Evolutionary conservation across 805 yeast genomes (phyloP).

Genomic region (Saccharomycopsis babjevae): DNA sequence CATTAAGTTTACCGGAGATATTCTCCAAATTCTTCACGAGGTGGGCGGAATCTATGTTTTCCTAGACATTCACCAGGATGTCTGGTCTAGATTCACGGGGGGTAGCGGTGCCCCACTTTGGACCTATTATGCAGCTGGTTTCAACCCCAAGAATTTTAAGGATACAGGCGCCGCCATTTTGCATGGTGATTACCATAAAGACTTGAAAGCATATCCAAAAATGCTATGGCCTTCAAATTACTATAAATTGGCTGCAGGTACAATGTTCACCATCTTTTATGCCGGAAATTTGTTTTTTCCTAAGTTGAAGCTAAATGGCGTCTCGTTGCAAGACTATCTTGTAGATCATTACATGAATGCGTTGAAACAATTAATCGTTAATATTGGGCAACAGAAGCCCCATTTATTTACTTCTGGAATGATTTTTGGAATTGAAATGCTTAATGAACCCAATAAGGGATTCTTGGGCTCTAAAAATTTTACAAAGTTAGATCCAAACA

Average conservation of each 20-base stretch:
- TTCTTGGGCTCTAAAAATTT: slow-evolving; percentile 55
- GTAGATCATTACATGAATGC: slow-evolving; percentile 55
- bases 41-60: slow-evolving; percentile 72
- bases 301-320: slow-evolving; percentile 55
- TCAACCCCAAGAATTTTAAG: slow-evolving; percentile 65
- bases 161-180: slow-evolving; percentile 71
- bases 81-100: slow-evolving; percentile 81
- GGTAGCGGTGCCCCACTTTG: slow-evolving; percentile 94
- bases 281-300: slow-evolving; percentile 75
- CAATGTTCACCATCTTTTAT: slow-evolving; percentile 81
- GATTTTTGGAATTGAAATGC: slow-evolving; percentile 67
- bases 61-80: slow-evolving; percentile 89
- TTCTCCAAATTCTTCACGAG: slow-evolving; percentile 45
- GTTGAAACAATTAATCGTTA: slow-evolving; percentile 35
- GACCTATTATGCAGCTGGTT: slow-evolving; percentile 84
- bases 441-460: slow-evolving; percentile 83
- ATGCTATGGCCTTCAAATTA: slow-evolving; percentile 95
- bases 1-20: slow-evolving; percentile 54
- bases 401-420: slow-evolving; percentile 34
- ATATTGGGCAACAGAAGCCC: slow-evolving; percentile 33
- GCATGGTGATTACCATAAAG: slow-evolving; percentile 40
- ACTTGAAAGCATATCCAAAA: slow-evolving; percentile 41
- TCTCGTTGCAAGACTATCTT: slow-evolving; percentile 68
- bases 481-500: slow-evolving; percentile 42
- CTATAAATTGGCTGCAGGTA: slow-evolving; percentile 57